A percentile compares a stretch with the other conserved stretches of the same genome.
phyloP scores from a whole-genome alignment of 768 basidiomycete genomes.

The Leccinum variicolor region DNA sequence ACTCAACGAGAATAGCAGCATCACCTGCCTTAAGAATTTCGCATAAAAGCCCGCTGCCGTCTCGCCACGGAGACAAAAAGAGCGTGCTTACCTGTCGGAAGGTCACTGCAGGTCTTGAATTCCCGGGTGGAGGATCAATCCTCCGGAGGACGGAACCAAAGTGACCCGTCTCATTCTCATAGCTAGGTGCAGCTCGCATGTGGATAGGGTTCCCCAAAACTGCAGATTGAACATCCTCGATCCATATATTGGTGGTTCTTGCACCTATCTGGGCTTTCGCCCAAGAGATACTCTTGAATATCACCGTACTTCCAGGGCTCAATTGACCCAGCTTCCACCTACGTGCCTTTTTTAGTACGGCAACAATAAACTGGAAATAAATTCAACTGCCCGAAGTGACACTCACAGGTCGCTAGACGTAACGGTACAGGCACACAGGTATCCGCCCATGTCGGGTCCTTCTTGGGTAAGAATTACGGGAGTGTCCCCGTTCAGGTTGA shows the following conservation, averaged over 20 bases:
- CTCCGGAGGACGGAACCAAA: slow-evolving; percentile 13
- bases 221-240: slow-evolving; percentile 21
- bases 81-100: slow-evolving; percentile 49
- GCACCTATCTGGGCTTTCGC: slow-evolving; percentile 32
- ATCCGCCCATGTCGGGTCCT: slow-evolving; percentile 63
- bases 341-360: not conserved
- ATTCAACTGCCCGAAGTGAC: not conserved
- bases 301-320: slow-evolving; percentile 51
- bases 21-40: slow-evolving; percentile 52
- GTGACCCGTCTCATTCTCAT: not conserved
- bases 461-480: slow-evolving; percentile 63
- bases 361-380: not conserved
- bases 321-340: slow-evolving; percentile 73
- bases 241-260: slow-evolving; percentile 28
- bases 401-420: slow-evolving; percentile 49
- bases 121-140: not conserved
- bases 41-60: not conserved
- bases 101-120: slow-evolving; percentile 34
- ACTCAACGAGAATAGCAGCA: slow-evolving; percentile 60
- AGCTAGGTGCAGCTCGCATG: not conserved
- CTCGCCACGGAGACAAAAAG: not conserved
- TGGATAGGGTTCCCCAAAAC: not conserved
- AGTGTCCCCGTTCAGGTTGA: slow-evolving; percentile 69
- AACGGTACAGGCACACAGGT: slow-evolving; percentile 54
- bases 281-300: slow-evolving; percentile 51